Conservation (phyloP, 208 protist genomes). For the Leishmania aethiopica region DNA sequence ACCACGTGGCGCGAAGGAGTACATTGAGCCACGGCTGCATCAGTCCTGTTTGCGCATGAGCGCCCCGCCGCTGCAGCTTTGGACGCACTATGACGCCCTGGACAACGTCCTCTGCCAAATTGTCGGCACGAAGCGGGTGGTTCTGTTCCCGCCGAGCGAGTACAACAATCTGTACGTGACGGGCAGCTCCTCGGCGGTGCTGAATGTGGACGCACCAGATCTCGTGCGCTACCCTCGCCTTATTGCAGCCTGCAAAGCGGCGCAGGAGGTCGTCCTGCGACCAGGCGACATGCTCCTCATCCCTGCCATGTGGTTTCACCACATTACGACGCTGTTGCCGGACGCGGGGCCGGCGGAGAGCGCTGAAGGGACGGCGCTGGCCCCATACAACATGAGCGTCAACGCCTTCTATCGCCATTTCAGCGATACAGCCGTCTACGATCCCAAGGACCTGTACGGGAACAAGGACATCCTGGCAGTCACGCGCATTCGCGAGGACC, state of each 20-base stretch:
- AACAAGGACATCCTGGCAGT: conserved; percentile 86
- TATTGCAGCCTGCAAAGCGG: conserved; percentile 73
- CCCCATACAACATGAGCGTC: conserved; percentile 74
- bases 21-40: conserved; percentile 73
- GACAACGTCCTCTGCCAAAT: conserved; percentile 95
- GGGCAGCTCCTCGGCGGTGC: conserved; percentile 85
- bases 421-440: conserved; percentile 50
- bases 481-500: conserved; percentile 41
- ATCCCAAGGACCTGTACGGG: conserved; percentile 88
- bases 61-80: conserved; percentile 86
- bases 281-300: conserved; percentile 95
- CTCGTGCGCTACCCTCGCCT: conserved; percentile 82
- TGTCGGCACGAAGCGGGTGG: conserved; percentile 87
- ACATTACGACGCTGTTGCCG: conserved; percentile 73
- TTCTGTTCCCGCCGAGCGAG: conserved; percentile 88
- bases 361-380: not conserved
- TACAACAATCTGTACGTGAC: conserved; percentile 91
- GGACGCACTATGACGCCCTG: conserved; percentile 94
- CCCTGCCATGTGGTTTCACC: conserved; percentile 93
- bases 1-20: conserved; percentile 41
- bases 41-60: conserved; percentile 91
- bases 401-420: conserved; percentile 92
- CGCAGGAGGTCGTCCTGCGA: conserved; percentile 71
- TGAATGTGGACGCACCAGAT: conserved; percentile 81
- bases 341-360: conserved; percentile 1